A percentile compares a stretch with the other conserved stretches of the same genome.
Evolutionary conservation across 176 grass and related monocot genomes (phyloP).

Genomic region (Calamus simplicifolius): DNA sequence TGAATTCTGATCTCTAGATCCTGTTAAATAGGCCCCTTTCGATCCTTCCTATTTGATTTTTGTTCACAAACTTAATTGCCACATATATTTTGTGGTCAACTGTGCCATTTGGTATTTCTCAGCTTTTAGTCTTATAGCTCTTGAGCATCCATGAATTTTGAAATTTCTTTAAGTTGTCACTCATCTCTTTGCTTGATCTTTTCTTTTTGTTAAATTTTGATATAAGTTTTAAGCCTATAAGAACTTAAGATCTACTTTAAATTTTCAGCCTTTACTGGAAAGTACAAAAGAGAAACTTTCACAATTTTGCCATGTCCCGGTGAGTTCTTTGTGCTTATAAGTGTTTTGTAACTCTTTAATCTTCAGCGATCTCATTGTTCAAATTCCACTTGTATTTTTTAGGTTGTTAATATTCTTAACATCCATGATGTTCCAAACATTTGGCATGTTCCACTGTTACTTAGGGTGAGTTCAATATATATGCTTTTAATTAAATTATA

Average conservation of each 20-base stretch:
- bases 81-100: no score
- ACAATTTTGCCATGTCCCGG: slow-evolving; percentile 97
- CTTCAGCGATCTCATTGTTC: slow-evolving; percentile 16
- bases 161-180: no score
- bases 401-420: slow-evolving; percentile 94
- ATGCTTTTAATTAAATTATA: slow-evolving; percentile 9
- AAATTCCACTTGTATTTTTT: slow-evolving; percentile 17
- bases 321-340: slow-evolving; percentile 30
- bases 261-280: slow-evolving; percentile 70
- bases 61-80: no score
- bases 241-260: background rate
- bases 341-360: background rate
- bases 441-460: slow-evolving; percentile 94
- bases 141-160: no score
- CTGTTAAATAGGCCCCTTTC: no score
- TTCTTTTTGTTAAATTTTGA: background rate
- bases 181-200: background rate
- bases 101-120: no score
- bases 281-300: slow-evolving; percentile 89
- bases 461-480: slow-evolving; percentile 64
- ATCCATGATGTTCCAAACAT: slow-evolving; percentile 96
- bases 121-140: no score
- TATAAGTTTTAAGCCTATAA: background rate
- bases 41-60: no score
- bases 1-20: no score